Percentiles rank a stretch among this genome's conserved stretches.
phyloP scores from a whole-genome alignment of 495 filamentous ascomycete species.

The Neurospora sp. region DNA sequence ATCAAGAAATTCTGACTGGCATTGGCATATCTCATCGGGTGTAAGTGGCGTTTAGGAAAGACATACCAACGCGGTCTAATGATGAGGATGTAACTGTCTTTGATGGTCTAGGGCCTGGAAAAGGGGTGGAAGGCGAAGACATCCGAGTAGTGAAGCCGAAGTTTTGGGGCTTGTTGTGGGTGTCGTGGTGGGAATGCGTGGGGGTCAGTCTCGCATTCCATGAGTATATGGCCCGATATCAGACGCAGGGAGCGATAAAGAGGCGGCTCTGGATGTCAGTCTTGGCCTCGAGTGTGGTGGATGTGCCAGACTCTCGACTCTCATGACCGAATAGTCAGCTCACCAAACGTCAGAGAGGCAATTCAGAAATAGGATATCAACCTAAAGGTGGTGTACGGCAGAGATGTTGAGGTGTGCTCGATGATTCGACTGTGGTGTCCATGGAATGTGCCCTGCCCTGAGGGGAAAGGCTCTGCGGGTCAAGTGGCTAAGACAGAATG shows the following conservation, averaged over 20 bases:
- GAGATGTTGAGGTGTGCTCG: not conserved
- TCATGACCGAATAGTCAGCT: not conserved
- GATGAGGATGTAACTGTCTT: not conserved
- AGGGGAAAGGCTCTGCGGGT: not conserved
- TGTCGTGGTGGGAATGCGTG: not conserved
- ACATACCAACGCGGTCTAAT: not conserved
- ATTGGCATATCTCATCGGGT: not conserved
- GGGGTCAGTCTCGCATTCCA: not conserved
- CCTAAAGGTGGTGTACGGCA: not conserved
- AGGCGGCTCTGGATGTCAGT: not conserved
- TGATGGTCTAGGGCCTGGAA: not conserved
- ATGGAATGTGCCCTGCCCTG: not conserved
- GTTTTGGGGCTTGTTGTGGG: not conserved
- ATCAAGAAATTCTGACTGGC: not conserved
- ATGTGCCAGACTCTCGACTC: not conserved
- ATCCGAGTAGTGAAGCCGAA: not conserved
- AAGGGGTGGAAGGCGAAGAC: not conserved
- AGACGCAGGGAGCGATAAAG: not conserved
- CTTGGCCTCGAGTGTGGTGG: not conserved
- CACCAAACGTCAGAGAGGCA: not conserved
- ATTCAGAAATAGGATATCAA: not conserved
- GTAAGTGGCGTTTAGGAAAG: not conserved
- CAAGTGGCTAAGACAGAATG: not conserved
- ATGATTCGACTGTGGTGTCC: not conserved
- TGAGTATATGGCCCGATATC: not conserved